Base-by-base conservation (phyloP, 2,329 filamentous ascomycete genomes). In the Cryphonectria naterciae region DNA sequence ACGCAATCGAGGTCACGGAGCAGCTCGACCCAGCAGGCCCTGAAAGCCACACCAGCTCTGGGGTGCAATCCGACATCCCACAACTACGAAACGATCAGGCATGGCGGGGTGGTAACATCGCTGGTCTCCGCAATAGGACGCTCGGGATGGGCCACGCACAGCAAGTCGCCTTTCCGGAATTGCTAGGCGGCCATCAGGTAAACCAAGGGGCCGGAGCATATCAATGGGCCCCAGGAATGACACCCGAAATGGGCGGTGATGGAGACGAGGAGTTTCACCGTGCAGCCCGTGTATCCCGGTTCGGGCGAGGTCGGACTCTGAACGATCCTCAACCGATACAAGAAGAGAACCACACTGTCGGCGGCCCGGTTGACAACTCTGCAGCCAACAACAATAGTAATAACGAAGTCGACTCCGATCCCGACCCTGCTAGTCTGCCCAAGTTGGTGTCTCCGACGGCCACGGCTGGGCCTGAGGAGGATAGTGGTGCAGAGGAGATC, bases 221-320 rank as follows among this genome's bases (percentile, higher is more conserved):
- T 22, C 43, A 49, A 43, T 43, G 41, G 41, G 41, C 15, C 2
- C 32, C 49, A 25, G 28, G 32, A 49, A 39, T 25, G 52, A 25
- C 25, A 28, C n/a, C 15, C n/a, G 22, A 37, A 3, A 6, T 11
- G 35, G 17, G 56, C 4, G 1, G 37, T 22, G 39, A 61, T 13
- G 54, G 41, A 4, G 46, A 41, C 46, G 28, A 6, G 2, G 15
- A 8, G 52, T 19, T 63, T 7, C 10, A 43, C 10, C 11, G 5
- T 8, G 67, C 22, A 13, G 41, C 5, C 15, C 28, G 32, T 37
- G 11, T 2, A 13, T 63, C 54, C 28, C 32, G 35, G 7, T 32
- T 37, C 8, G 71, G 71, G 37, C 63, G 8, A 28, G 71, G 71
- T 28, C 71, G 56, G 19, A 70, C 63, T 8, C 25, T 70, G 28